phyloP scores from a whole-genome alignment of 2,329 filamentous ascomycete genomes.

The Penicillium aurantiogriseum region DNA sequence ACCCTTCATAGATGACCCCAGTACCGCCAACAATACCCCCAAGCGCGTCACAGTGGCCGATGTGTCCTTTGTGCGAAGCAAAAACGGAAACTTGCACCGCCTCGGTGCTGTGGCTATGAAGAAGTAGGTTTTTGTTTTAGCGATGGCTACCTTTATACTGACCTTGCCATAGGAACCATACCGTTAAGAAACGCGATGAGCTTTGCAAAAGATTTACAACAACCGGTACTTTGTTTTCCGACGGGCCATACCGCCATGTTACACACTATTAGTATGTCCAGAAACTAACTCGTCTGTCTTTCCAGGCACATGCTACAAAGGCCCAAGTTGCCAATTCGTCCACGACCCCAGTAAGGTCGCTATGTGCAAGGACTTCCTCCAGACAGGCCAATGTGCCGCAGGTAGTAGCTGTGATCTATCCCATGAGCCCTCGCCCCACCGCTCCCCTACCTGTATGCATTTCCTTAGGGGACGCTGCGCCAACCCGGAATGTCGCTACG shows the following conservation, averaged over 20 bases:
- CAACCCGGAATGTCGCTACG: slow-evolving; percentile 81
- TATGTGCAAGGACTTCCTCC: slow-evolving; percentile 83
- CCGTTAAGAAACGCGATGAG: slow-evolving; percentile 67
- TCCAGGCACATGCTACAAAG: slow-evolving; percentile 80
- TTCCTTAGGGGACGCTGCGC: slow-evolving; percentile 87
- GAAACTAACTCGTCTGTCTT: slow-evolving; percentile 30
- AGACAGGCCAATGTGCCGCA: slow-evolving; percentile 72
- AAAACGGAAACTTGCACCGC: slow-evolving; percentile 81
- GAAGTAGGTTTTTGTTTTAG: slow-evolving; percentile 55
- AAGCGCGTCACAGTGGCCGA: slow-evolving; percentile 71
- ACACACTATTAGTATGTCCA: background rate
- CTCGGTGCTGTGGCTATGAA: slow-evolving; percentile 72
- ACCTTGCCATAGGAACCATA: slow-evolving; percentile 36
- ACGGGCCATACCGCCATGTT: slow-evolving; percentile 17
- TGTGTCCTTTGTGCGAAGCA: slow-evolving; percentile 80
- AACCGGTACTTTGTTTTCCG: slow-evolving; percentile 48
- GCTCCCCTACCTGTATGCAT: slow-evolving; percentile 84
- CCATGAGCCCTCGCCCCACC: slow-evolving; percentile 78
- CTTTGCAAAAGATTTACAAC: slow-evolving; percentile 66
- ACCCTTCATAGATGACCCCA: slow-evolving; percentile 53
- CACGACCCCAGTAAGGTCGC: slow-evolving; percentile 87
- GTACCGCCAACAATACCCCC: slow-evolving; percentile 66
- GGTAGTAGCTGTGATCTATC: slow-evolving; percentile 85
- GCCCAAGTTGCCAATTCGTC: slow-evolving; percentile 72
- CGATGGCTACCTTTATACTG: slow-evolving; percentile 16